Conservation (phyloP, 2,329 filamentous ascomycete species). For the Aspergillus jensenii region DNA sequence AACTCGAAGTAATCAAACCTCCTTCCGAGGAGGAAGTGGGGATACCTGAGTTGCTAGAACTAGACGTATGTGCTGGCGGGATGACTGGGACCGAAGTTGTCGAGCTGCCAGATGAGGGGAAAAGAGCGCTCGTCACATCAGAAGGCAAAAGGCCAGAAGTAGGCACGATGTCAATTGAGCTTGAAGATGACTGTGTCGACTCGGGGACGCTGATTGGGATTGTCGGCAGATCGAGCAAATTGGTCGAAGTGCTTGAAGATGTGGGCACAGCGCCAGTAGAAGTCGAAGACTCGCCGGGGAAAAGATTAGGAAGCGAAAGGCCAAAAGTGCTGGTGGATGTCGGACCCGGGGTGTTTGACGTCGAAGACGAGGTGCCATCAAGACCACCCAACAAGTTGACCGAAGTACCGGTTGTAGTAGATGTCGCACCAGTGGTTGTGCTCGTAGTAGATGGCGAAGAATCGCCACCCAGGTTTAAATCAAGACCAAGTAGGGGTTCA, state of each 20-base stretch:
- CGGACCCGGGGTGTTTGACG: background rate
- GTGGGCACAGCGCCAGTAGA: background rate
- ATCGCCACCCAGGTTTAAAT: background rate
- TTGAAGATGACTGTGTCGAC: slow-evolving; percentile 9
- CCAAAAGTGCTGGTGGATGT: background rate
- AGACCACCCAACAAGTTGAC: background rate
- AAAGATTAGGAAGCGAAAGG: background rate
- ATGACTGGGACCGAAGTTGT: slow-evolving; percentile 12
- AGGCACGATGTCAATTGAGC: slow-evolving; percentile 1
- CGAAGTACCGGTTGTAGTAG: slow-evolving; percentile 4
- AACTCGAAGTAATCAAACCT: background rate
- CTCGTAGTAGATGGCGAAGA: background rate
- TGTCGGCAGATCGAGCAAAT: slow-evolving; percentile 15
- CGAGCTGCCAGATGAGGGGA: background rate
- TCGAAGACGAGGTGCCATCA: background rate
- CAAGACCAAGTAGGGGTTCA: background rate
- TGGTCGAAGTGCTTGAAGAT: background rate
- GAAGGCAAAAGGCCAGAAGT: slow-evolving; percentile 13
- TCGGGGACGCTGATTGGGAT: slow-evolving; percentile 30
- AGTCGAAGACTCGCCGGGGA: background rate
- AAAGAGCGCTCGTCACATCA: background rate
- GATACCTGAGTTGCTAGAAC: background rate
- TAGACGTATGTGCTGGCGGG: slow-evolving; percentile 14
- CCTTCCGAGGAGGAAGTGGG: slow-evolving; percentile 7
- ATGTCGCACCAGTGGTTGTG: background rate